These are phyloP conservation scores for Dothidotthia symphoricarpi DNA, from an alignment of 2,329 filamentous ascomycete genomes.

Conservation along the genomic window DNA sequence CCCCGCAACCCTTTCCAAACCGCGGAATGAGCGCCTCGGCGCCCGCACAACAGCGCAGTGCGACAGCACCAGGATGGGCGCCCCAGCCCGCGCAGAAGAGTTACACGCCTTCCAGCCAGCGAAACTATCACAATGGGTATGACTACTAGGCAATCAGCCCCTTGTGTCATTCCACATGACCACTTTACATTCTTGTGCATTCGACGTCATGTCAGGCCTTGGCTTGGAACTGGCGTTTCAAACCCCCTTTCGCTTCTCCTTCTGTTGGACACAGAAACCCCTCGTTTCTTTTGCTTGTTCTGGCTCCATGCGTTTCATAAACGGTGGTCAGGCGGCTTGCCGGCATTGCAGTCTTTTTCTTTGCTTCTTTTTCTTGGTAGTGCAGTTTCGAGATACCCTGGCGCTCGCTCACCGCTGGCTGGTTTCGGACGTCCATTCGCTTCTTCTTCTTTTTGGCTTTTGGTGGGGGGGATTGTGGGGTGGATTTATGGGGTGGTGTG, in stretches of 20 bases:
- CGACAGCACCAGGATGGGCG: conserved; percentile 33
- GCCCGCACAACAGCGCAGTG: conserved; percentile 33
- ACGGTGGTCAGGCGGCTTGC: no score
- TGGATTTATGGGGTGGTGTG: no score
- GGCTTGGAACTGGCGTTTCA: neutral
- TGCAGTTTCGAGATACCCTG: conserved; percentile 37
- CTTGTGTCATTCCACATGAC: conserved; percentile 5
- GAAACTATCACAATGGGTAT: conserved; percentile 22
- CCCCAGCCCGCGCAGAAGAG: conserved; percentile 19
- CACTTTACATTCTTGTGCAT: conserved; percentile 9
- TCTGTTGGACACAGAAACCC: conserved; percentile 18
- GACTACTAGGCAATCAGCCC: conserved; percentile 8
- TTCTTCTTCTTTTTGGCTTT: conserved; percentile 15
- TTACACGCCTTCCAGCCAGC: conserved; percentile 20
- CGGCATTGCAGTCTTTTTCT: conserved; percentile 3
- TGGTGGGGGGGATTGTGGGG: no score
- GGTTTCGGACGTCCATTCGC: conserved; percentile 38
- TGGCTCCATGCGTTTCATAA: no score
- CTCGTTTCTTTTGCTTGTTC: neutral
- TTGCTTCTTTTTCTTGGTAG: conserved; percentile 8
- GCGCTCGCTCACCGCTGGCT: conserved; percentile 18
- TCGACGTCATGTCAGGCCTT: neutral
- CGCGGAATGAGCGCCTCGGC: conserved; percentile 24
- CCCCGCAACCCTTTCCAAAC: conserved; percentile 33
- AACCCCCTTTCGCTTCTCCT: conserved; percentile 21